These are phyloP conservation scores for Corynascus novoguineensis DNA, from an alignment of 495 filamentous ascomycete genomes.

Conservation along the genomic window DNA sequence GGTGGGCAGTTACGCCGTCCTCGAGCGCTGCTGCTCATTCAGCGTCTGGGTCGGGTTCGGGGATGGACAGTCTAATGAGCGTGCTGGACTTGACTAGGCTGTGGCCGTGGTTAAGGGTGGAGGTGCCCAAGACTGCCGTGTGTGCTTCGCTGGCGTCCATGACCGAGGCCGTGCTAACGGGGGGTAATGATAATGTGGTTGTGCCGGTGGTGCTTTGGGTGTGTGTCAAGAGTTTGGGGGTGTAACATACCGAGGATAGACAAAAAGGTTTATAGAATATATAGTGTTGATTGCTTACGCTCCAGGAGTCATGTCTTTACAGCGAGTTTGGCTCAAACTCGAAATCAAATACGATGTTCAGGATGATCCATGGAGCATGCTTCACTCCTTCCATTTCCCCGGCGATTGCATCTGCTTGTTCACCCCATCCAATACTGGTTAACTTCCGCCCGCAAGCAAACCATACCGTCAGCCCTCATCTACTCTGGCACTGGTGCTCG, in stretches of 20 bases:
- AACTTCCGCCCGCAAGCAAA: no score
- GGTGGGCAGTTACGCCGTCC: constrained; percentile 50
- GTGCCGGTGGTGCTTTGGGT: constrained; percentile 94
- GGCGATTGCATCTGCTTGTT: no score
- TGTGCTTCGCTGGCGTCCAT: constrained; percentile 80
- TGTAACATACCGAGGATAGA: constrained; percentile 21
- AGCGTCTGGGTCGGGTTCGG: constrained; percentile 9
- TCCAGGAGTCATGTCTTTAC: no score
- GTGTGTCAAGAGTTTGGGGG: constrained; percentile 66
- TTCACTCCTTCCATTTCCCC: no score
- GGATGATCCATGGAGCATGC: no score
- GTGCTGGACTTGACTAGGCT: constrained; percentile 12
- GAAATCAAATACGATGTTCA: no score
- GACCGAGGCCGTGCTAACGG: constrained; percentile 91
- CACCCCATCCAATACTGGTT: no score
- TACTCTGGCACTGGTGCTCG: no score
- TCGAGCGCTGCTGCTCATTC: constrained; percentile 21
- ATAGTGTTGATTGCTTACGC: no score
- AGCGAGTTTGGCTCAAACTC: no score
- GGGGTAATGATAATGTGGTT: constrained; percentile 97
- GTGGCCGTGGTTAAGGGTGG: constrained; percentile 35
- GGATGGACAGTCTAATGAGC: constrained; percentile 17
- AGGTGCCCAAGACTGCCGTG: constrained; percentile 52
- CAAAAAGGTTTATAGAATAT: not conserved
- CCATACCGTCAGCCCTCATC: no score